Evolutionary conservation across 768 basidiomycete genomes (phyloP).

Genomic region (Naematelia aurantialba): DNA sequence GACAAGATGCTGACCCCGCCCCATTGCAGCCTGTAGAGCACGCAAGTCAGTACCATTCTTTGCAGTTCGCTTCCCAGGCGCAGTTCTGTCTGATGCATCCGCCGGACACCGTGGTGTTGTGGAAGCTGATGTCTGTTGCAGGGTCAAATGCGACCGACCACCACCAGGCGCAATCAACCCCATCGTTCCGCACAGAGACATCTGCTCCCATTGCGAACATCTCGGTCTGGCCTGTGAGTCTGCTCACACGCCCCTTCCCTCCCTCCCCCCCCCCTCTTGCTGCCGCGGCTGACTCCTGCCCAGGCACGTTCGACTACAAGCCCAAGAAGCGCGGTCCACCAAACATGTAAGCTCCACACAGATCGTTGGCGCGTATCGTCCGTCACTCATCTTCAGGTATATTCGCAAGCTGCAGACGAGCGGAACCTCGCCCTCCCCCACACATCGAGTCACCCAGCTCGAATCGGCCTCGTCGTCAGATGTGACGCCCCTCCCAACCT

Average conservation of each 20-base stretch:
- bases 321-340: slow-evolving; percentile 92
- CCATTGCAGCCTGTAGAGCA: slow-evolving; percentile 37
- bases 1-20: background rate
- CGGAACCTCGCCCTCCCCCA: background rate
- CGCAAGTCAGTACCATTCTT: slow-evolving; percentile 35
- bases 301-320: slow-evolving; percentile 80
- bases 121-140: no score
- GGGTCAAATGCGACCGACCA: slow-evolving; percentile 43
- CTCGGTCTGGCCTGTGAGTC: slow-evolving; percentile 27
- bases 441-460: background rate
- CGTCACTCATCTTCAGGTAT: slow-evolving; percentile 18
- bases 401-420: slow-evolving; percentile 6
- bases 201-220: slow-evolving; percentile 28
- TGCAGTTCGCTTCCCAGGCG: background rate
- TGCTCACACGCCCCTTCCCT: background rate
- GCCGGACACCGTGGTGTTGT: no score
- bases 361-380: background rate
- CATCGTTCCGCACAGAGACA: slow-evolving; percentile 8
- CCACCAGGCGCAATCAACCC: slow-evolving; percentile 19
- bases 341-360: slow-evolving; percentile 60
- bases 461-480: background rate
- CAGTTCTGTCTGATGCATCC: background rate
- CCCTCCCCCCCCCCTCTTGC: background rate
- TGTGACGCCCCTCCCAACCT: background rate
- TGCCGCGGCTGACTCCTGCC: background rate